These are phyloP conservation scores for Pythium grandisporangium DNA, from an alignment of 352 stramenopile genomes.

Conservation along the genomic window DNA sequence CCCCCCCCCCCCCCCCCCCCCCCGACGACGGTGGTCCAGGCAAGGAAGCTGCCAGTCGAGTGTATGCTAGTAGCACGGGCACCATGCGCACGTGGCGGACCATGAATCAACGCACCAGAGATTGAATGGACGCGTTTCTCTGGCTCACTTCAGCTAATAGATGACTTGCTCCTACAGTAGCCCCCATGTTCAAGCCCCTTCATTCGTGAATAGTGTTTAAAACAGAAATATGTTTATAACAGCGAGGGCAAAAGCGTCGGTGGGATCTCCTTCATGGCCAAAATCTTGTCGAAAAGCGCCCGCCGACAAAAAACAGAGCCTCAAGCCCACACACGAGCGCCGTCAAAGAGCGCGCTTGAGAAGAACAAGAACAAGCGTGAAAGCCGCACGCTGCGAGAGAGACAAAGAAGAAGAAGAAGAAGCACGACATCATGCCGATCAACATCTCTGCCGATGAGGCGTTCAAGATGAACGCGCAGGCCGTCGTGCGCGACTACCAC, in stretches of 20 bases:
- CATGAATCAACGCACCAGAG: no score
- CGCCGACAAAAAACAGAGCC: no score
- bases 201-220: no score
- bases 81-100: conserved; percentile 26
- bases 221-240: no score
- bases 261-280: no score
- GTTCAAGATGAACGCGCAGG: conserved; percentile 68
- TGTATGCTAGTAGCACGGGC: no score
- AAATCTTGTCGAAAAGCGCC: not conserved
- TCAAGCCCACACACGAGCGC: not conserved
- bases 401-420: conserved; percentile 1
- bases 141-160: conserved; percentile 13
- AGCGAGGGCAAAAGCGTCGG: no score
- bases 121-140: conserved; percentile 37
- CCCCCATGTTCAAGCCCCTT: not conserved
- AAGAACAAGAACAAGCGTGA: not conserved
- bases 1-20: conserved; percentile 10
- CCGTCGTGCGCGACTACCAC: conserved; percentile 82
- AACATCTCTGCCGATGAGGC: conserved; percentile 46
- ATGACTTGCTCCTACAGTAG: conserved; percentile 1
- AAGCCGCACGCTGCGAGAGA: not conserved
- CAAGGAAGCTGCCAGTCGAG: no score
- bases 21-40: no score
- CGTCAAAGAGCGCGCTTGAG: not conserved
- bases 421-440: conserved; percentile 18